Evolutionary conservation across 2,329 filamentous ascomycete species (phyloP).

Genomic region (Teratosphaeria viscida): DNA sequence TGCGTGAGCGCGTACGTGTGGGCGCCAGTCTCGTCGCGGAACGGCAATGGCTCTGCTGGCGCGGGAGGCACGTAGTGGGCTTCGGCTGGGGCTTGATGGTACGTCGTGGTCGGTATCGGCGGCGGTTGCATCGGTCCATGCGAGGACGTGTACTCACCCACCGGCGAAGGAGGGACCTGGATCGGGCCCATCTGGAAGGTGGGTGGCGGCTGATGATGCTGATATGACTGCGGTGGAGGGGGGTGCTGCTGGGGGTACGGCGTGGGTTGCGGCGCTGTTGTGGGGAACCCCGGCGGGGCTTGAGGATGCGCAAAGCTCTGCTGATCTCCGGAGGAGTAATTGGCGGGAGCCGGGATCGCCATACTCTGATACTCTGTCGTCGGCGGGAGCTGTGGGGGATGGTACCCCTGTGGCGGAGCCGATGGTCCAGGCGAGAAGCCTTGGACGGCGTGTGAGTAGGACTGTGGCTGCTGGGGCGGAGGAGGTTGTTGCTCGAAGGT

Average conservation of each 20-base stretch:
- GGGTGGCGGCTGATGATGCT: constrained; percentile 9
- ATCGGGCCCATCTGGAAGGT: constrained; percentile 14
- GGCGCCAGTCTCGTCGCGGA: background rate
- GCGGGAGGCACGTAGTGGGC: constrained; percentile 8
- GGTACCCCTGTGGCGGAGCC: constrained; percentile 8
- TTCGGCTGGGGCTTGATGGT: constrained; percentile 11
- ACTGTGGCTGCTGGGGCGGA: constrained; percentile 1
- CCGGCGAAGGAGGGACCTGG: constrained; percentile 9
- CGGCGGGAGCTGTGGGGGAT: constrained; percentile 8
- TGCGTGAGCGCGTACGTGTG: background rate
- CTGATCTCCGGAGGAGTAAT: background rate
- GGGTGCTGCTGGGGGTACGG: constrained; percentile 2
- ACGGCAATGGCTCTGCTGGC: constrained; percentile 1
- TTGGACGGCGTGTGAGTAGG: constrained; percentile 6
- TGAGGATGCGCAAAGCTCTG: background rate
- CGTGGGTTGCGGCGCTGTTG: background rate
- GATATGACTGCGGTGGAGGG: constrained; percentile 1
- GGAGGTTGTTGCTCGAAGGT: constrained; percentile 12
- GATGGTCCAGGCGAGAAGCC: constrained; percentile 4
- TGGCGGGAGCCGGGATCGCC: constrained; percentile 1
- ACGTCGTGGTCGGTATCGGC: constrained; percentile 12
- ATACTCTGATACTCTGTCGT: constrained; percentile 11
- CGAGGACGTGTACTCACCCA: constrained; percentile 12
- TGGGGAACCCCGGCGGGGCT: background rate
- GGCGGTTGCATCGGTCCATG: constrained; percentile 19